Base-by-base conservation (phyloP, 352 stramenopile genomes). In the Saprolegnia diclina region DNA sequence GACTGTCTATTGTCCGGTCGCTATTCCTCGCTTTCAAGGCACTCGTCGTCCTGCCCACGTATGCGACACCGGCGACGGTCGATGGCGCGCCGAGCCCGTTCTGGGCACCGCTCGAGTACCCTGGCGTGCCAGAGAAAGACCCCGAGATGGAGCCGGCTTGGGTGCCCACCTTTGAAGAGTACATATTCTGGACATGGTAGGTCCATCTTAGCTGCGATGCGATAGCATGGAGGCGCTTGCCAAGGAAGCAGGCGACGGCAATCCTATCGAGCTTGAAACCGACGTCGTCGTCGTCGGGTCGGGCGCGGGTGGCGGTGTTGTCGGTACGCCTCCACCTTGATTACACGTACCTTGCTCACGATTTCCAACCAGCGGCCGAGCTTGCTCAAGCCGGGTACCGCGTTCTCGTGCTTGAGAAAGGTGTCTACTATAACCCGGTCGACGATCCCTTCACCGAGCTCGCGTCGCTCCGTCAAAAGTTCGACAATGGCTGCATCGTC, bases 381-480 rank as follows among this genome's bases (percentile, higher is more conserved):
- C 66, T 77, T 19, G 67, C 68, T 0, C 18, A 72, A 26, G 62
- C 70, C 4, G 75, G 73, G 7, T 75, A 74, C 65, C 56, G 69
- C 26, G 71, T 79, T 18, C 5, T 78, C 3, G 66, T 80, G 21
- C 54, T 77, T 11, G 75, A 80, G 53, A 73, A 74, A 64, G 69
- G 72, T 18, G 45, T 40, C 35, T 66, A 64, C 48, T n/a, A 72
- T n/a, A 29, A 66, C 35, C 52, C 62, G 7, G 22, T 52, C 50
- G 52, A 75, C 9, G 38, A 72, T 5, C 54, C 48, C 1, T 69
- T 67, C 37, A 24, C 37, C 22, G 72, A 79, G 72, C 37, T 46
- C 16, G 61, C 68, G 13, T 62, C 52, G 11, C 64, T 74, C 26
- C 45, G 59, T 52, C 53, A 56, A 55, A 50, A 74, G 21, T 77